A percentile compares a stretch with the other conserved stretches of the same genome.
These are phyloP conservation scores for Yamadazyma epiphylla DNA, from an alignment of 1,139 yeast genomes.

Conservation along the genomic window DNA sequence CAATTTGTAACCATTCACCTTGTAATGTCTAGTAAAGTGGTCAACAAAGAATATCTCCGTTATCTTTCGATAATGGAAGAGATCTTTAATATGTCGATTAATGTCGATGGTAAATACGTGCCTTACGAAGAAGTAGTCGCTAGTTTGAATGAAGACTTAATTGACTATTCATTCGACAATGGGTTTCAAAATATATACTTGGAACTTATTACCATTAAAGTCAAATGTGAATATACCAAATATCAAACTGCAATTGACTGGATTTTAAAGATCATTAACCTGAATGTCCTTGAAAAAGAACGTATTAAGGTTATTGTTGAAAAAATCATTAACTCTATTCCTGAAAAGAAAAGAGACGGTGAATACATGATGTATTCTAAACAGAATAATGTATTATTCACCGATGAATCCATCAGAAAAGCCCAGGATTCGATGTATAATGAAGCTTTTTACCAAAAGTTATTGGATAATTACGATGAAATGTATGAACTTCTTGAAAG, in stretches of 20 bases:
- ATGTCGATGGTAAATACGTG: constrained; percentile 45
- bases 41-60: constrained; percentile 58
- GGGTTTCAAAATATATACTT: constrained; percentile 61
- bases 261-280: constrained; percentile 63
- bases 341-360: constrained; percentile 82
- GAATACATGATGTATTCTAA: constrained; percentile 65
- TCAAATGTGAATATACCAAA: constrained; percentile 60
- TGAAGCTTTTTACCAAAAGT: constrained; percentile 53
- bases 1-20: constrained; percentile 74
- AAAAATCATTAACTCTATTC: constrained; percentile 67
- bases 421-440: constrained; percentile 64
- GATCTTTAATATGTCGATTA: constrained; percentile 66
- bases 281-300: constrained; percentile 66
- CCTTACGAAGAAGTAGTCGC: constrained; percentile 75
- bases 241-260: constrained; percentile 72
- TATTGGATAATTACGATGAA: constrained; percentile 48
- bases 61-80: constrained; percentile 66
- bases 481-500: constrained; percentile 47
- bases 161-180: constrained; percentile 52
- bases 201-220: constrained; percentile 59
- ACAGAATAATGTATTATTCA: constrained; percentile 49
- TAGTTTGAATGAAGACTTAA: constrained; percentile 67
- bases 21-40: constrained; percentile 58
- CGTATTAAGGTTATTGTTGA: constrained; percentile 71
- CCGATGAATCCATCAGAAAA: constrained; percentile 58